A percentile compares a stretch with the other conserved stretches of the same genome.
These are phyloP conservation scores for Rhazya stricta DNA, from an alignment of 257 asterid species.

Conservation along the genomic window DNA sequence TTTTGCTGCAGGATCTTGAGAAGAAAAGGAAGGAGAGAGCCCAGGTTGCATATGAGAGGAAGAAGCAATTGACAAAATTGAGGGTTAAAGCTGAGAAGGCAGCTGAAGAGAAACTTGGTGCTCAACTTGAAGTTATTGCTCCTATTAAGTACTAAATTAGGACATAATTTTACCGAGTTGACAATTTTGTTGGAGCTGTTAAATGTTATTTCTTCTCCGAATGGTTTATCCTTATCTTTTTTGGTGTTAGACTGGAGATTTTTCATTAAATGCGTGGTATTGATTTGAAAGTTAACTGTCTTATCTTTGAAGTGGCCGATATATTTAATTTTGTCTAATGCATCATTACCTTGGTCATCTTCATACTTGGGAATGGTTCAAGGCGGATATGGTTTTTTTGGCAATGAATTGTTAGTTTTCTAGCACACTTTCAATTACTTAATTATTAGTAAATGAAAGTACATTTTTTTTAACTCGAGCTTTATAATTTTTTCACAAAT, in stretches of 20 bases:
- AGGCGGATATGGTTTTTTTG: too few relatives aligned
- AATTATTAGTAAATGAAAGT: too few relatives aligned
- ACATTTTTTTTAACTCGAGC: too few relatives aligned
- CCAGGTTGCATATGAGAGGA: slow-evolving; percentile 25
- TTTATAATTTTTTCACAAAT: too few relatives aligned
- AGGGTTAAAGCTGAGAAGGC: slow-evolving; percentile 27
- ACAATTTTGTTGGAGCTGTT: slow-evolving; percentile 5
- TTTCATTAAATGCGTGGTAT: not conserved
- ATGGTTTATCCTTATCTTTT: not conserved
- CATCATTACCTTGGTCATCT: too few relatives aligned
- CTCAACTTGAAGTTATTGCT: slow-evolving; percentile 27
- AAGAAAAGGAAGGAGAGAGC: slow-evolving; percentile 32
- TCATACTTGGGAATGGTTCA: too few relatives aligned
- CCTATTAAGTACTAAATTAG: slow-evolving; percentile 24
- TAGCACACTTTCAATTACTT: too few relatives aligned
- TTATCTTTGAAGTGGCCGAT: not conserved
- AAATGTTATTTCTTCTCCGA: slow-evolving; percentile 3
- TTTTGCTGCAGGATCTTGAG: slow-evolving; percentile 26
- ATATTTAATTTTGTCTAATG: too few relatives aligned
- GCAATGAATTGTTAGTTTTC: too few relatives aligned
- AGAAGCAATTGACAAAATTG: slow-evolving; percentile 30
- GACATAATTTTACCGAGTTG: not conserved
- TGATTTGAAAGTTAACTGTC: not conserved
- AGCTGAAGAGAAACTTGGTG: slow-evolving; percentile 33
- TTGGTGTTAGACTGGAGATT: not conserved